Conservation (phyloP, 2,329 filamentous ascomycete species). For the Penicillium polonicum region DNA sequence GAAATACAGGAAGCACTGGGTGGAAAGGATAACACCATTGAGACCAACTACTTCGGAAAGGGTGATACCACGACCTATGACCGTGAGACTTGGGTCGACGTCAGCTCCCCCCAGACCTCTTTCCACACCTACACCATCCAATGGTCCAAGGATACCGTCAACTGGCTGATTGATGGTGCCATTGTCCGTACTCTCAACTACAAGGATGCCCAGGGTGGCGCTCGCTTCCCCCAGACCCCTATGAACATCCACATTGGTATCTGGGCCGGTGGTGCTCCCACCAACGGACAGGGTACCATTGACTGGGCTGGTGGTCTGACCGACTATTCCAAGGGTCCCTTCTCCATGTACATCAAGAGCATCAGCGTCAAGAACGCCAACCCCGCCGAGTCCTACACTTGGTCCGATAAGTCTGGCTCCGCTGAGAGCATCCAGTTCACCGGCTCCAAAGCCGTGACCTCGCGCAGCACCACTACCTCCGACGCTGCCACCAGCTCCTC, state of each 20-base stretch:
- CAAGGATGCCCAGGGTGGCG: slow-evolving; percentile 57
- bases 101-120: slow-evolving; percentile 55
- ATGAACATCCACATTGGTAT: slow-evolving; percentile 69
- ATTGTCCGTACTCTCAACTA: slow-evolving; percentile 62
- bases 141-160: slow-evolving; percentile 64
- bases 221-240: slow-evolving; percentile 69
- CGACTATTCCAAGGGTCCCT: slow-evolving; percentile 65
- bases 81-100: slow-evolving; percentile 73
- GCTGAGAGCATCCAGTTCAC: slow-evolving; percentile 61
- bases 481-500: slow-evolving; percentile 8
- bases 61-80: slow-evolving; percentile 77
- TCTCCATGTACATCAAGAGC: slow-evolving; percentile 70
- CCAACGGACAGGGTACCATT: slow-evolving; percentile 51
- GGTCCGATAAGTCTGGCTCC: slow-evolving; percentile 59
- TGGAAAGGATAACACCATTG: slow-evolving; percentile 44
- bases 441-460: slow-evolving; percentile 13
- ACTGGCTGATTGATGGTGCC: slow-evolving; percentile 64
- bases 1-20: slow-evolving; percentile 38
- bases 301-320: slow-evolving; percentile 70
- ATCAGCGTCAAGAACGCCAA: slow-evolving; percentile 57
- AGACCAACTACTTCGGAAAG: slow-evolving; percentile 97
- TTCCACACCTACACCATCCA: slow-evolving; percentile 55
- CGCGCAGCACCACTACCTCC: slow-evolving; percentile 9
- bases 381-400: slow-evolving; percentile 64
- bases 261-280: slow-evolving; percentile 63